phyloP scores from a whole-genome alignment of 768 basidiomycete species.

The Mycena leptocephala region DNA sequence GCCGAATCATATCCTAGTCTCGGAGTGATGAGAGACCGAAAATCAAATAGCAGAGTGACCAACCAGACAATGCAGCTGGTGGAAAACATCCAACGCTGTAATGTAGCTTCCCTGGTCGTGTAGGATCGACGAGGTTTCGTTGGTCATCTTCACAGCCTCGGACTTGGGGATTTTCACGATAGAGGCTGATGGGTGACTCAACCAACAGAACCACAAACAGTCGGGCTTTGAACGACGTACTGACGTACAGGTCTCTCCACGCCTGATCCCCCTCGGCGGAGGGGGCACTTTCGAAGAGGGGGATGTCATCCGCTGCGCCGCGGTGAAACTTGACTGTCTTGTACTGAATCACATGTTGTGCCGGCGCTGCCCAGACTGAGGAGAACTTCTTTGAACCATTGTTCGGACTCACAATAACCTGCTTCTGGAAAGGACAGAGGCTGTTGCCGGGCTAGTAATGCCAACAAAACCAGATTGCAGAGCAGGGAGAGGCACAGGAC shows the following conservation, averaged over 20 bases:
- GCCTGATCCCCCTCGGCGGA: background rate
- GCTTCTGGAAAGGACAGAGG: background rate
- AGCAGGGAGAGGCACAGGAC: background rate
- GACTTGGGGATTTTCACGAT: slow-evolving; percentile 21
- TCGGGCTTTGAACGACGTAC: background rate
- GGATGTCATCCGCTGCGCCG: background rate
- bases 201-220: background rate
- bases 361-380: background rate
- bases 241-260: background rate
- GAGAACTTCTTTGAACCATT: background rate
- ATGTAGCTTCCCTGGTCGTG: slow-evolving; percentile 35
- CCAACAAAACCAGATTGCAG: background rate
- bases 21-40: background rate
- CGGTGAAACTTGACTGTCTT: background rate
- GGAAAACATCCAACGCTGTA: slow-evolving; percentile 35
- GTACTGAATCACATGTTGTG: background rate
- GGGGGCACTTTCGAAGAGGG: background rate
- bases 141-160: slow-evolving; percentile 31
- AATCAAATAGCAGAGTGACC: background rate
- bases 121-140: slow-evolving; percentile 36
- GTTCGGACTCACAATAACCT: background rate
- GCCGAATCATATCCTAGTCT: slow-evolving; percentile 34
- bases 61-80: slow-evolving; percentile 42
- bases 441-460: background rate
- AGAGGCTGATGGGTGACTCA: background rate